Evolutionary conservation across 306 rosid genomes (phyloP).

Genomic region (Sphenostylis stenocarpa): DNA sequence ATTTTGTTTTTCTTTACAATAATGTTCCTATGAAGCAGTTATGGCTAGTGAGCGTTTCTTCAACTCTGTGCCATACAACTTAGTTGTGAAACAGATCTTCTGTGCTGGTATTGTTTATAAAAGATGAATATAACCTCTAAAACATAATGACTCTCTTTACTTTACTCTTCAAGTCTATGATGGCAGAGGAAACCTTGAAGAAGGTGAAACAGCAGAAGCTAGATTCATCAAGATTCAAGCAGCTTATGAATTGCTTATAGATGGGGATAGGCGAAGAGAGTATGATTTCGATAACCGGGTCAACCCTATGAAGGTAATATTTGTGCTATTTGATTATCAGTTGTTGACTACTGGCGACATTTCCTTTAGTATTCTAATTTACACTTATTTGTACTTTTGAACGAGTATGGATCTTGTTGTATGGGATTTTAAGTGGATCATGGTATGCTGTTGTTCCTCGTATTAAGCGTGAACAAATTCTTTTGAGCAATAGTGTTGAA

Average conservation of each 20-base stretch:
- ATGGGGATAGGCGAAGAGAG: slow-evolving; percentile 60
- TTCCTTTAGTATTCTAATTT: background rate
- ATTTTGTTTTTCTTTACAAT: background rate
- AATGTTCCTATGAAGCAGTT: slow-evolving; percentile 2
- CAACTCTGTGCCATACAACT: background rate
- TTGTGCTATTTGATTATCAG: background rate
- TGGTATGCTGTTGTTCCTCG: background rate
- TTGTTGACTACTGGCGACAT: background rate
- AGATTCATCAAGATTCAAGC: slow-evolving; percentile 98
- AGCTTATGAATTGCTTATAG: slow-evolving; percentile 86
- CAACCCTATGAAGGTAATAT: slow-evolving; percentile 88
- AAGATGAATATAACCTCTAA: slow-evolving; percentile 17
- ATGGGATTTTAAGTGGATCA: background rate
- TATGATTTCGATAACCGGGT: slow-evolving; percentile 85
- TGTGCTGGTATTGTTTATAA: slow-evolving; percentile 6
- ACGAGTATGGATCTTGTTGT: background rate
- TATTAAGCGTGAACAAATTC: background rate
- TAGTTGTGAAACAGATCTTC: slow-evolving; percentile 6
- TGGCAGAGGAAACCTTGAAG: slow-evolving; percentile 91
- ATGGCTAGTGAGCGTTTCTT: background rate
- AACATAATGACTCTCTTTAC: slow-evolving; percentile 13
- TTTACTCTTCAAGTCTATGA: slow-evolving; percentile 59
- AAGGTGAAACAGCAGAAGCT: slow-evolving; percentile 93
- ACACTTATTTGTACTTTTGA: background rate
- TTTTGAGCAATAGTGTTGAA: background rate